Evolutionary conservation across 2,329 filamentous ascomycete species (phyloP), one percentile per base, ranked within the genome.

Genomic region (Bipolaris victoriae): DNA sequence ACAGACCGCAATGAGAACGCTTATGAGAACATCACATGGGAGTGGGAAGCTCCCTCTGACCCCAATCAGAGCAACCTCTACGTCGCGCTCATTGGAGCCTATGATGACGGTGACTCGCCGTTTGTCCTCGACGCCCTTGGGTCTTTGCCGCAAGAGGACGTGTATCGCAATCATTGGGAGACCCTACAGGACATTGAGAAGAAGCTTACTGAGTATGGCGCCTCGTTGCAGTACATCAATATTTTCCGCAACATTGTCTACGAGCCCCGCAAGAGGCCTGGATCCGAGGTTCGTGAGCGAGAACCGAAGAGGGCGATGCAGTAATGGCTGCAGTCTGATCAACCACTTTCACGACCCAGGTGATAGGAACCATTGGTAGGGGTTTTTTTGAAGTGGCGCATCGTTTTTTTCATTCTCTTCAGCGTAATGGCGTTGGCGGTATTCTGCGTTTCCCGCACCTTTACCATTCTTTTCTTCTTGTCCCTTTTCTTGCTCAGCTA

Each of bases 231-330:
- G 20, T 76, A 69, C 24, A 49, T 67, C 59, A 64, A 61, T 18
- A 56, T 65, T 0, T 74, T 76, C 51, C 68, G 64, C 11, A 58
- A 58, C 33, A 59, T 73, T 15, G 60, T 70, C 4, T 63, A 69
- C 15, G 73, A 74, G 31, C 74, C 55, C 35, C 68, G 73, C 54
- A 76, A 76, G 65, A 67, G 73, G 46, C 65, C 70, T 11, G 67
- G 67, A 22, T 69, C 71, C 2, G 70, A 71, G 45, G 58, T 55
- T 24, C 67, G 65, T 18, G 72, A 70, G 24, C 67, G 68, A 16
- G 67, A 66, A 40, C 57, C 71, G 16, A 76, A 76, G 60, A 68
- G 72, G 36, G 44, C 71, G 4, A 72, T 71, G 64, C 66, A 66
- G 45, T 53, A 49, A 52, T 60, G 18, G 20, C 24, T 43, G n/a